Evolutionary conservation across 2,329 filamentous ascomycete genomes (phyloP).

Genomic region (Calonectria leucothoes): DNA sequence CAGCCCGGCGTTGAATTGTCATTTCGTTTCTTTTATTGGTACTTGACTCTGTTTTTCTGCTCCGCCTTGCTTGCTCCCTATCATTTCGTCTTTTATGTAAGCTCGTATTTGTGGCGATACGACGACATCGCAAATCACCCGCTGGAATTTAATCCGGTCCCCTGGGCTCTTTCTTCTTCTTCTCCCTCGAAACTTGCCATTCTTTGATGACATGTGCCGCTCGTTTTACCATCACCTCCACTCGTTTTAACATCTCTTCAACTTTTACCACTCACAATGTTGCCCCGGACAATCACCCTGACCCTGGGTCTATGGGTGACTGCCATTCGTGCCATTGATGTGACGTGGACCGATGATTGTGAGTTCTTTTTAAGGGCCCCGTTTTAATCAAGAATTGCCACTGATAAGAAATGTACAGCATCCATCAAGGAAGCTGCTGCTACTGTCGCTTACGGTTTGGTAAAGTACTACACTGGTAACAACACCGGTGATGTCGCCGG

Average conservation of each 20-base stretch:
- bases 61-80: neutral
- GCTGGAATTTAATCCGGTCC: neutral
- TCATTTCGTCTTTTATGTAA: neutral
- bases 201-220: neutral
- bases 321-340: conserved; percentile 26
- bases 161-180: neutral
- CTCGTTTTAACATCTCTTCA: neutral
- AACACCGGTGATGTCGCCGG: conserved; percentile 68
- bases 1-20: neutral
- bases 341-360: conserved; percentile 39
- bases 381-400: neutral
- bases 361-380: neutral
- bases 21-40: conserved; percentile 7
- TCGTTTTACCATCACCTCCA: neutral
- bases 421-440: conserved; percentile 62
- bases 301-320: conserved; percentile 27
- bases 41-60: neutral
- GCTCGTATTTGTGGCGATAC: neutral
- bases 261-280: conserved; percentile 25
- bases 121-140: neutral
- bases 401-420: conserved; percentile 45
- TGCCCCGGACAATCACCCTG: conserved; percentile 24
- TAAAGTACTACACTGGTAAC: conserved; percentile 67
- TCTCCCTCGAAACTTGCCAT: neutral
- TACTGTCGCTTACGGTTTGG: conserved; percentile 59